Evolutionary conservation across 805 yeast species (phyloP).

Genomic region (Brettanomyces custersianus): DNA sequence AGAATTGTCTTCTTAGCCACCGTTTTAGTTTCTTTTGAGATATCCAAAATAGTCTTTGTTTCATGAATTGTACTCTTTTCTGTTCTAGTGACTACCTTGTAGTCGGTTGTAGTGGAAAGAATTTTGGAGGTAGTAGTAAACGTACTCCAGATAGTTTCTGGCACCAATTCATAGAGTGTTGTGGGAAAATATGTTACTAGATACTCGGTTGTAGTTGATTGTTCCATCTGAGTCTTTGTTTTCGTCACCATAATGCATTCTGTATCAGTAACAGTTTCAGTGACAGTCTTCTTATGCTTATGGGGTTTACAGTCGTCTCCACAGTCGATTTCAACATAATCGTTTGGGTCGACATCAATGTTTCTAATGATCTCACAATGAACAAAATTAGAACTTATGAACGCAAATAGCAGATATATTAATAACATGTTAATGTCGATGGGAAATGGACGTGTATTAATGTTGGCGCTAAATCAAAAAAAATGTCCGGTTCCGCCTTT

Average conservation of each 20-base stretch:
- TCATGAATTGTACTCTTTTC: conserved; percentile 8
- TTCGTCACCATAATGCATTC: conserved; percentile 9
- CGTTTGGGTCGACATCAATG: too few relatives aligned
- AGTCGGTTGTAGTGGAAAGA: conserved; percentile 10
- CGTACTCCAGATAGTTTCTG: conserved; percentile 2
- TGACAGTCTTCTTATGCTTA: conserved; percentile 9
- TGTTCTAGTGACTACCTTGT: conserved; percentile 11
- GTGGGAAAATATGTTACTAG: conserved; percentile 12
- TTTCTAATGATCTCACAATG: too few relatives aligned
- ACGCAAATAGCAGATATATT: too few relatives aligned
- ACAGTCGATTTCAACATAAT: too few relatives aligned
- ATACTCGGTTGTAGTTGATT: conserved; percentile 13
- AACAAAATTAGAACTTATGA: too few relatives aligned
- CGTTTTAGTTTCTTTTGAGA: conserved; percentile 11
- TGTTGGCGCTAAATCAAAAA: too few relatives aligned
- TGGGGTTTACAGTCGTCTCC: too few relatives aligned
- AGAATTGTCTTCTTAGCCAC: conserved; percentile 12
- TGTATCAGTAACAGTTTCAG: conserved; percentile 7
- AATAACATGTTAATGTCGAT: too few relatives aligned
- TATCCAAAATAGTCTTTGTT: conserved; percentile 8
- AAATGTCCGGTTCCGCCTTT: too few relatives aligned
- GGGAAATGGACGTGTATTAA: too few relatives aligned
- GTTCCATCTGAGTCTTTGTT: conserved; percentile 12
- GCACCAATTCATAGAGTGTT: conserved; percentile 10
- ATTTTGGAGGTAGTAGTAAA: neutral